These are phyloP conservation scores for Alternaria sp. DNA, from an alignment of 2,329 filamentous ascomycete genomes.

Conservation along the genomic window DNA sequence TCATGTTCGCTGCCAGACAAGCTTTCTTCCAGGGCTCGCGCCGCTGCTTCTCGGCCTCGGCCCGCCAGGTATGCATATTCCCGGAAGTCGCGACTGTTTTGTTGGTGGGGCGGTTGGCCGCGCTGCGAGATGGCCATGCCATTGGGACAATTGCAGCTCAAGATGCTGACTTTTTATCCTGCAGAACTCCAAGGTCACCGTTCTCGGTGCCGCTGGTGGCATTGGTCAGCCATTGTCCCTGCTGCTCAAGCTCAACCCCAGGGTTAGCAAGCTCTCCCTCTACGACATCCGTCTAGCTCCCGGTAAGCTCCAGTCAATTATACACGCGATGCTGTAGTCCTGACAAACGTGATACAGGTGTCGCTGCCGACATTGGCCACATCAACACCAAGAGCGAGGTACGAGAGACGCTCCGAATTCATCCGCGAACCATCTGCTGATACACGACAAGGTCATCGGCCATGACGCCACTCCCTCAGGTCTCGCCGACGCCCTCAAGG, in stretches of 20 bases:
- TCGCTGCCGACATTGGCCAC: conserved; percentile 97
- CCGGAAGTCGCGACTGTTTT: conserved; percentile 33
- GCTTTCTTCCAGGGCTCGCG: conserved; percentile 61
- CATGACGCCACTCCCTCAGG: conserved; percentile 81
- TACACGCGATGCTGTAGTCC: conserved; percentile 7
- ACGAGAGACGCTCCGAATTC: conserved; percentile 34
- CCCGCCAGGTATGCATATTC: conserved; percentile 57
- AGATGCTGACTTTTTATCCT: conserved; percentile 36
- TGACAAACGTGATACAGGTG: conserved; percentile 67
- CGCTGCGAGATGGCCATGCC: conserved; percentile 22
- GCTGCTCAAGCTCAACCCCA: conserved; percentile 97
- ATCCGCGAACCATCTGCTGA: conserved; percentile 28
- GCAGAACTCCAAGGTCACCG: conserved; percentile 95
- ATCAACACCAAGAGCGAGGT: conserved; percentile 96
- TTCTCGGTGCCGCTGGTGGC: conserved; percentile 95
- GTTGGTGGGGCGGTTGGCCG: conserved; percentile 18
- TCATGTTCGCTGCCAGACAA: conserved; percentile 74
- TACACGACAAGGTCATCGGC: conserved; percentile 73
- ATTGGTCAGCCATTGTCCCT: conserved; percentile 98
- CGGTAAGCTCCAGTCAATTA: conserved; percentile 66
- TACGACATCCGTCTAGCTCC: conserved; percentile 97
- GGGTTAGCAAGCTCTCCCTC: conserved; percentile 91
- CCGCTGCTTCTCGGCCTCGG: conserved; percentile 62
- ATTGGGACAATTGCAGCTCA: conserved; percentile 14
- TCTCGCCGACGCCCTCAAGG: conserved; percentile 82